Evolutionary conservation across 2,329 filamentous ascomycete species (phyloP).

Genomic region (Epichloe scottii): DNA sequence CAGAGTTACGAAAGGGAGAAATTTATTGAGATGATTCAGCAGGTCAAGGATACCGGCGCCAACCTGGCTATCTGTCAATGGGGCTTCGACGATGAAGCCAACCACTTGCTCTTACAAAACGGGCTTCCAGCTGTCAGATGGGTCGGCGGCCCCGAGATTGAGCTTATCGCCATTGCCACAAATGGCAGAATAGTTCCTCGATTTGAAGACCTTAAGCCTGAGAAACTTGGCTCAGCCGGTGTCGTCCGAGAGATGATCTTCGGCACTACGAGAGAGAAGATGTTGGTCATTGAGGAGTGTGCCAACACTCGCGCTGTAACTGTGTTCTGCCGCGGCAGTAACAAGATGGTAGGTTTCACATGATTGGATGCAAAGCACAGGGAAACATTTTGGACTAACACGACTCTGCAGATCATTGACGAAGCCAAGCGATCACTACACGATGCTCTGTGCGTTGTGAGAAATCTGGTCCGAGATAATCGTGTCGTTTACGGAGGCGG

Average conservation of each 20-base stretch:
- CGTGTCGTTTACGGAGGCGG: slow-evolving; percentile 95
- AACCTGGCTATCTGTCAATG: slow-evolving; percentile 98
- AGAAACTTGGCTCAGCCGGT: slow-evolving; percentile 84
- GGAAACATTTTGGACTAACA: not conserved
- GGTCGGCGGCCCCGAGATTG: slow-evolving; percentile 97
- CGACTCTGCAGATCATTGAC: slow-evolving; percentile 67
- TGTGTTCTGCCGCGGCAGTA: slow-evolving; percentile 90
- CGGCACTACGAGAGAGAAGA: slow-evolving; percentile 96
- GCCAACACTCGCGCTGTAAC: slow-evolving; percentile 96
- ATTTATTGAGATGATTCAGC: slow-evolving; percentile 96
- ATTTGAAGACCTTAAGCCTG: slow-evolving; percentile 83
- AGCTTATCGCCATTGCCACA: slow-evolving; percentile 95
- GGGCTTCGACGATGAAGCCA: slow-evolving; percentile 98
- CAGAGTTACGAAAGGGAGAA: slow-evolving; percentile 93
- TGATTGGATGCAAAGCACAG: not conserved
- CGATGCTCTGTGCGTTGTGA: slow-evolving; percentile 92
- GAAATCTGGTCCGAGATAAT: slow-evolving; percentile 92
- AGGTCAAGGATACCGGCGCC: slow-evolving; percentile 94
- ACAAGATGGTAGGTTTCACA: slow-evolving; percentile 74
- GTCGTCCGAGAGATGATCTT: slow-evolving; percentile 92
- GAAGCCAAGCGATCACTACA: slow-evolving; percentile 96
- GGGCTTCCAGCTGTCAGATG: slow-evolving; percentile 89
- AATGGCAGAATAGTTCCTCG: slow-evolving; percentile 95
- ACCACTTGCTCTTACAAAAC: slow-evolving; percentile 94
- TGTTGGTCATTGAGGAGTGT: slow-evolving; percentile 98